Evolutionary conservation across 2,329 filamentous ascomycete species (phyloP).

Genomic region (Dryadomyces quercivorus): DNA sequence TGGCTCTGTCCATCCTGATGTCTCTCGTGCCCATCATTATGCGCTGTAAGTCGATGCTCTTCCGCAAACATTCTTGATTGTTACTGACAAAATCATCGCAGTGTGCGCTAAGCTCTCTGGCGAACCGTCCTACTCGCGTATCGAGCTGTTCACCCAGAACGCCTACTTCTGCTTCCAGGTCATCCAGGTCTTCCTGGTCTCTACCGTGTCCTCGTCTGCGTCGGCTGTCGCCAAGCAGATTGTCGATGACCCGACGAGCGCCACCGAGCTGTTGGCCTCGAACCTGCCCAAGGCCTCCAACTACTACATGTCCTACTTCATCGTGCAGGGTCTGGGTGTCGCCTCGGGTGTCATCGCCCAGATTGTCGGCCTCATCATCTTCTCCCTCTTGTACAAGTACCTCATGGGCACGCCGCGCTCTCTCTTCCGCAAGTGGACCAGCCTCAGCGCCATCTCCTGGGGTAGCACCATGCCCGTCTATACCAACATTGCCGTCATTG

Average conservation of each 20-base stretch:
- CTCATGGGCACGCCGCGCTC: constrained; percentile 68
- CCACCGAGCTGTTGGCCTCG: constrained; percentile 53
- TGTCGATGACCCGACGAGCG: constrained; percentile 45
- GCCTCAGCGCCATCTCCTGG: constrained; percentile 64
- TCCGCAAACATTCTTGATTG: too few relatives aligned
- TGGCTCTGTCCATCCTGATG: constrained; percentile 74
- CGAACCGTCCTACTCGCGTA: constrained; percentile 63
- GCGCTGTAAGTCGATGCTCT: constrained; percentile 40
- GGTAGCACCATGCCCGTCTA: constrained; percentile 73
- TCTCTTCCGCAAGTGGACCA: constrained; percentile 68
- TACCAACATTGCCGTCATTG: constrained; percentile 67
- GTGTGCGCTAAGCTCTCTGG: constrained; percentile 70
- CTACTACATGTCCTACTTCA: constrained; percentile 91
- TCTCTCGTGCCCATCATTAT: constrained; percentile 74
- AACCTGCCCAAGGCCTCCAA: constrained; percentile 78
- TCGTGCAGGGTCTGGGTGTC: constrained; percentile 78
- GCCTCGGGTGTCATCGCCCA: constrained; percentile 66
- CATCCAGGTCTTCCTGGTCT: constrained; percentile 75
- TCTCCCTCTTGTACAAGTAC: constrained; percentile 60
- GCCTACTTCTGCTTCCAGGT: constrained; percentile 86
- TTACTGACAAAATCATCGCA: constrained; percentile 16
- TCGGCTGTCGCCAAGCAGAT: constrained; percentile 55
- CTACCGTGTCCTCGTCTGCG: constrained; percentile 70
- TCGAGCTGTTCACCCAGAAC: constrained; percentile 84
- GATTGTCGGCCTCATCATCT: constrained; percentile 56